Conservation (phyloP, 148 eudicot species). For the Chenopodium quinoa region DNA sequence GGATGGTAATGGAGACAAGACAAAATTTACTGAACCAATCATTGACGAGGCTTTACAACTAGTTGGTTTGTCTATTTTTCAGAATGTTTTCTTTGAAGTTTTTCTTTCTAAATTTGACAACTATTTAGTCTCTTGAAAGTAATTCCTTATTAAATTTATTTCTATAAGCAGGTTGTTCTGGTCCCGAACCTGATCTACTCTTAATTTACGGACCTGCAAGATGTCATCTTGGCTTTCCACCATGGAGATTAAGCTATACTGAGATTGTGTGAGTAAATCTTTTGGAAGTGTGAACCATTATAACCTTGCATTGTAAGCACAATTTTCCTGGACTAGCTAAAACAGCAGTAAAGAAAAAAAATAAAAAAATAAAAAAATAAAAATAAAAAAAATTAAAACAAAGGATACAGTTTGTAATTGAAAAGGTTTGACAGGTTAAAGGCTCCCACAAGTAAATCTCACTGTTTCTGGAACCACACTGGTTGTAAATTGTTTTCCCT, state of each 20-base stretch:
- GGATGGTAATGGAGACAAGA: slow-evolving; percentile 42
- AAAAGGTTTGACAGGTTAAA: background rate
- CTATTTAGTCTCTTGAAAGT: slow-evolving; percentile 5
- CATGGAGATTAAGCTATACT: slow-evolving; percentile 88
- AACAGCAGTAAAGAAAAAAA: background rate
- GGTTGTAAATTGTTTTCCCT: background rate
- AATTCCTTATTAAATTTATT: background rate
- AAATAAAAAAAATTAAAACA: too few species aligned
- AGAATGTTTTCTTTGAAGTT: background rate
- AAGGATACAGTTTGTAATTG: background rate
- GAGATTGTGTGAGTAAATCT: slow-evolving; percentile 79
- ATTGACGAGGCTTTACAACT: slow-evolving; percentile 60
- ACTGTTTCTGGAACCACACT: background rate
- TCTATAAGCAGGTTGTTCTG: slow-evolving; percentile 49
- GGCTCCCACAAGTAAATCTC: background rate
- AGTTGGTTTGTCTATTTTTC: slow-evolving; percentile 47
- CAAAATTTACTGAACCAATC: slow-evolving; percentile 57
- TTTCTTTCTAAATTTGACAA: background rate
- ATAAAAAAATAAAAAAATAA: too few species aligned
- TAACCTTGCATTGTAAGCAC: background rate
- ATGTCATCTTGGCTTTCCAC: slow-evolving; percentile 93
- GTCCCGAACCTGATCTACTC: slow-evolving; percentile 77
- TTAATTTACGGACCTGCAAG: slow-evolving; percentile 76
- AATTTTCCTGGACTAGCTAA: background rate
- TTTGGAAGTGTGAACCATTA: background rate